These are phyloP conservation scores for Sphaerulina vaccinii DNA, from an alignment of 2,329 filamentous ascomycete species.

Conservation along the genomic window DNA sequence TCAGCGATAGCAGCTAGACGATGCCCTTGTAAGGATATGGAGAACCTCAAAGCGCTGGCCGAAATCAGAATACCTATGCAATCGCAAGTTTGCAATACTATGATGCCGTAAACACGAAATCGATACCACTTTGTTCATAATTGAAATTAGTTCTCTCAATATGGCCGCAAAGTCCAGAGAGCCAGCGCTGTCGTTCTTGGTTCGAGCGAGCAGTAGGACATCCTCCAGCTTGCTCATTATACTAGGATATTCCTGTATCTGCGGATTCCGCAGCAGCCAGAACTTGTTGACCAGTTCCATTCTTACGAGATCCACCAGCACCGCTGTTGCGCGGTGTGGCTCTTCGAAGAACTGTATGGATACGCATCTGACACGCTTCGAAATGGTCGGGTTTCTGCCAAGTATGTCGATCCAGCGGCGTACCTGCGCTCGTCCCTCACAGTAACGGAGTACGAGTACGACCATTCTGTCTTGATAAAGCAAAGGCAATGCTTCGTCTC, in stretches of 20 bases:
- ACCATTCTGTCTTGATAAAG: constrained; percentile 16
- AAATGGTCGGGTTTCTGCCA: constrained; percentile 1
- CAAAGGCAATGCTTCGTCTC: constrained; percentile 14
- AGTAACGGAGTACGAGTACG: constrained; percentile 17
- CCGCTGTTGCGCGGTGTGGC: constrained; percentile 18
- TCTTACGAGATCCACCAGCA: constrained; percentile 11
- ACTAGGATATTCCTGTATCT: constrained; percentile 6
- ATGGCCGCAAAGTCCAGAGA: not conserved
- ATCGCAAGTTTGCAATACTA: constrained; percentile 21
- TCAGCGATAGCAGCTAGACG: too few species aligned
- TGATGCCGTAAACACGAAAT: constrained; percentile 12
- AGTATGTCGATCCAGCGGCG: constrained; percentile 16
- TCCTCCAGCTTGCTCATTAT: constrained; percentile 10
- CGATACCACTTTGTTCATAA: constrained; percentile 12
- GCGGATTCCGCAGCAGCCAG: constrained; percentile 15
- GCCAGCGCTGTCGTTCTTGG: not conserved
- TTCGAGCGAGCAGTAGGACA: not conserved
- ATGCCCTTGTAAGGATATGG: too few species aligned
- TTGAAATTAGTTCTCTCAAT: constrained; percentile 7
- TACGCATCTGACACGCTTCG: constrained; percentile 13
- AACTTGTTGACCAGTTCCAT: constrained; percentile 13
- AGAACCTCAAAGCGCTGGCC: constrained; percentile 23
- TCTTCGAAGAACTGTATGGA: constrained; percentile 23
- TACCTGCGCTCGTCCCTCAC: constrained; percentile 20
- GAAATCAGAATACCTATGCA: constrained; percentile 23